phyloP scores from a whole-genome alignment of 768 basidiomycete genomes.

The Leucosporidium scottii region DNA sequence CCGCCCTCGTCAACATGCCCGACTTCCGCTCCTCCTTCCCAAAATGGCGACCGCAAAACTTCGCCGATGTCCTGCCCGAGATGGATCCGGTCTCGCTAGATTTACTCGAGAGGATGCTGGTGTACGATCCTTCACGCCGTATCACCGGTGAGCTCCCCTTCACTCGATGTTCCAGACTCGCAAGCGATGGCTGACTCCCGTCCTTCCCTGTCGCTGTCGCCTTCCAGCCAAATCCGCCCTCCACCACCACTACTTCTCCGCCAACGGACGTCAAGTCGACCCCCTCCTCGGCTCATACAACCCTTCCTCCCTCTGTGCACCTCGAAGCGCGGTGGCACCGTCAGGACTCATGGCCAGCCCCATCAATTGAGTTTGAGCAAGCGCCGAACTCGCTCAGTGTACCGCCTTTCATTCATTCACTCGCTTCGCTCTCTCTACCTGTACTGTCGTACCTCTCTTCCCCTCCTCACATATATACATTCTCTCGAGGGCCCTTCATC shows the following conservation, averaged over 20 bases:
- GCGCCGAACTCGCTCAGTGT: neutral
- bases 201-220: too few relatives aligned
- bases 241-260: slow-evolving; percentile 21
- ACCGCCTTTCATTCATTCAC: too few relatives aligned
- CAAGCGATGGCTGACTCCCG: too few relatives aligned
- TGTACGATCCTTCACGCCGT: slow-evolving; percentile 29
- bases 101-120: slow-evolving; percentile 27
- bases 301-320: slow-evolving; percentile 2
- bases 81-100: slow-evolving; percentile 30
- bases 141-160: slow-evolving; percentile 20
- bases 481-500: too few relatives aligned
- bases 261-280: neutral
- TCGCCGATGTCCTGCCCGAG: slow-evolving; percentile 41
- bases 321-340: neutral
- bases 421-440: too few relatives aligned
- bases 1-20: slow-evolving; percentile 73
- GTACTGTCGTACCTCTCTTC: too few relatives aligned
- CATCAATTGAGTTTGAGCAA: neutral
- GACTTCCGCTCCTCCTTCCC: slow-evolving; percentile 97
- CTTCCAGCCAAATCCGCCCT: slow-evolving; percentile 27
- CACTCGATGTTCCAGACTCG: too few relatives aligned
- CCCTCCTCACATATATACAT: too few relatives aligned
- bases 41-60: slow-evolving; percentile 74
- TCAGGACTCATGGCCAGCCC: neutral
- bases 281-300: slow-evolving; percentile 1